These are phyloP conservation scores for Populus hybrid DNA, from an alignment of 441 rosid genomes.

Conservation along the genomic window DNA sequence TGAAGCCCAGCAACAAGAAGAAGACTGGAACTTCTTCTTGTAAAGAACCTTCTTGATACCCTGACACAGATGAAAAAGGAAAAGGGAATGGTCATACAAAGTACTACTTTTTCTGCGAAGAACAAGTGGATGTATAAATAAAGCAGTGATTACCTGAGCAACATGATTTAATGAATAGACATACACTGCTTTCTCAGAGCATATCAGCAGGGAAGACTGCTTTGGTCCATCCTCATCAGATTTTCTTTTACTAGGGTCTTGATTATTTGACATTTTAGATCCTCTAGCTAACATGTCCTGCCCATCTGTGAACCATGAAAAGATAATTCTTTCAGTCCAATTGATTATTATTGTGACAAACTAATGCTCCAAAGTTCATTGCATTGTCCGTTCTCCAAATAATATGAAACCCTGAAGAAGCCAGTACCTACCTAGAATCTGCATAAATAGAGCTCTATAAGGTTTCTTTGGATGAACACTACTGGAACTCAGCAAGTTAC, in stretches of 20 bases:
- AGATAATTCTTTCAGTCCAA: not conserved
- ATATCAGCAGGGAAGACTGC: constrained; percentile 58
- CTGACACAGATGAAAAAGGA: constrained; percentile 24
- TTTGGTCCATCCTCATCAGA: constrained; percentile 45
- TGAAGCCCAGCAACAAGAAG: constrained; percentile 83
- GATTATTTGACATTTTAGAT: constrained; percentile 28
- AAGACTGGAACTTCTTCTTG: constrained; percentile 82
- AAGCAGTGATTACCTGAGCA: constrained; percentile 48
- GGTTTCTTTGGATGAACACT: constrained; percentile 80
- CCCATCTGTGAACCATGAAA: constrained; percentile 43
- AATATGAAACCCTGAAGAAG: constrained; percentile 10
- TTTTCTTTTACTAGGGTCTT: constrained; percentile 34
- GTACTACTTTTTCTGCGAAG: not conserved
- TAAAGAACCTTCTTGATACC: constrained; percentile 77
- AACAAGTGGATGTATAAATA: not conserved
- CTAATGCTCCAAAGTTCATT: not conserved
- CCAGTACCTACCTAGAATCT: constrained; percentile 56
- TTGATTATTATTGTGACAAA: not conserved
- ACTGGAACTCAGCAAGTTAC: constrained; percentile 60
- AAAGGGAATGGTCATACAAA: constrained; percentile 2
- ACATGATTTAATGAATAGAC: constrained; percentile 67
- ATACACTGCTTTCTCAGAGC: constrained; percentile 89
- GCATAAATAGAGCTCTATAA: constrained; percentile 73
- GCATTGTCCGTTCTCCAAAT: not conserved
- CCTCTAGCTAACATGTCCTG: constrained; percentile 38